Base-by-base conservation (phyloP, 2,329 filamentous ascomycete species). In the Aspergillus niger region DNA sequence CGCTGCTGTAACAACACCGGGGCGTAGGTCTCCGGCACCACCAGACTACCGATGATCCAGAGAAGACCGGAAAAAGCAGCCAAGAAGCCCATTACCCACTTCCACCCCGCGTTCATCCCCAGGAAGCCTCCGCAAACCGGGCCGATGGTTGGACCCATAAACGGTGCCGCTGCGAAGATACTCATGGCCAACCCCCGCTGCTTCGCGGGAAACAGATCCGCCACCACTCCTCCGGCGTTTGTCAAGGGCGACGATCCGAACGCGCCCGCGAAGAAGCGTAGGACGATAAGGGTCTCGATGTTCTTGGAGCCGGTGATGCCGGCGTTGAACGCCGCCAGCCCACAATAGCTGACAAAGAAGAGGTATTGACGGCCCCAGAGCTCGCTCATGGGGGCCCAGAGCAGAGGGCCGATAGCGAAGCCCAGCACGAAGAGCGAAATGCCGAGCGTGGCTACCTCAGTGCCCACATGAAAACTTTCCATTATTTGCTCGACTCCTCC, bases 71-170 rank as follows among this genome's bases (percentile, higher is more conserved):
- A 85, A 70, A 89, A 87, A 59, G 85, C 83, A 36, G 84, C 81
- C 68, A 85, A 81, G 44, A 89, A 71, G 2, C 85, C 85, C 67
- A 83, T 77, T 15, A 90, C 83, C 88, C 87, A 89, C 64, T 86
- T 78, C 88, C 88, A 89, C 10, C 86, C 87, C 28, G 81, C 81
- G 2, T 80, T 77, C 69, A 86, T 79, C 6, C 84, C 83, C 1
- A 89, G 76, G 70, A 89, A 90, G 3, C 86, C 87, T 58, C 86
- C 85, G 7, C 83, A 81, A 52, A 89, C 85, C 2, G 88, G 88
- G 0, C 88, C 86, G 70, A 75, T 84, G 59, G 72, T 82, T 1
- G 88, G 85, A 1, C 87, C 87, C 59, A 89, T 77, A 70, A 89
- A 89, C 1, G 87, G 87, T 3, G 86, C 85, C 10, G 84, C 81